A percentile compares a stretch with the other conserved stretches of the same genome.
phyloP scores from a whole-genome alignment of 306 rosid genomes.

The Boehmeria nivea region DNA sequence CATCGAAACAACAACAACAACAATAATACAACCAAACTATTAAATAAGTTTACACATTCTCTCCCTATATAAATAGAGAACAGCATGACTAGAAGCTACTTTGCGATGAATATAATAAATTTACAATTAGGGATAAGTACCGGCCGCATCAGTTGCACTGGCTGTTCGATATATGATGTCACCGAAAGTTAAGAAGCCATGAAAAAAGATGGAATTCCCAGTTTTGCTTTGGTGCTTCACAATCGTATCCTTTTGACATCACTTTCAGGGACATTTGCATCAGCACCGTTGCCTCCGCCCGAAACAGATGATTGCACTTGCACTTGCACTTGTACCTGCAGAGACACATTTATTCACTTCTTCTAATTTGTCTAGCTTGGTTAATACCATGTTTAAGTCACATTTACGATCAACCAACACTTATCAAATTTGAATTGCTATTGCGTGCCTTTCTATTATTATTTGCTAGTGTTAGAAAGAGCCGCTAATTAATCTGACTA shows the following conservation, averaged over 20 bases:
- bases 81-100: not conserved
- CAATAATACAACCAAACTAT: not conserved
- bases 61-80: not conserved
- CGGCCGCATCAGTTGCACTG: not conserved
- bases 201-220: slow-evolving; percentile 13
- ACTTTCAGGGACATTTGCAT: slow-evolving; percentile 67
- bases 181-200: slow-evolving; percentile 8
- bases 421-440: too few relatives aligned
- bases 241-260: slow-evolving; percentile 53
- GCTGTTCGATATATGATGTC: slow-evolving; percentile 15
- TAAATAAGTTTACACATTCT: not conserved
- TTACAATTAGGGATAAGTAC: slow-evolving; percentile 5
- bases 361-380: too few relatives aligned
- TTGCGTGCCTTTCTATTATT: not conserved
- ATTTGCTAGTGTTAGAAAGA: too few relatives aligned
- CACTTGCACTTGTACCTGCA: slow-evolving; percentile 60
- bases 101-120: not conserved
- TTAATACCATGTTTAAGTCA: too few relatives aligned
- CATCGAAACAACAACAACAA: not conserved
- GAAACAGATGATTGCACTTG: slow-evolving; percentile 42
- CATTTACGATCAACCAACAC: not conserved
- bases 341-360: slow-evolving; percentile 20
- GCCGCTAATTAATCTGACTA: too few relatives aligned
- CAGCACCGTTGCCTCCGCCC: slow-evolving; percentile 45
- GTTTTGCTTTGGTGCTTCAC: slow-evolving; percentile 2